A percentile compares a stretch with the other conserved stretches of the same genome.
phyloP scores from a whole-genome alignment of 176 grass and related monocot species.

The Musa schizocarpa region DNA sequence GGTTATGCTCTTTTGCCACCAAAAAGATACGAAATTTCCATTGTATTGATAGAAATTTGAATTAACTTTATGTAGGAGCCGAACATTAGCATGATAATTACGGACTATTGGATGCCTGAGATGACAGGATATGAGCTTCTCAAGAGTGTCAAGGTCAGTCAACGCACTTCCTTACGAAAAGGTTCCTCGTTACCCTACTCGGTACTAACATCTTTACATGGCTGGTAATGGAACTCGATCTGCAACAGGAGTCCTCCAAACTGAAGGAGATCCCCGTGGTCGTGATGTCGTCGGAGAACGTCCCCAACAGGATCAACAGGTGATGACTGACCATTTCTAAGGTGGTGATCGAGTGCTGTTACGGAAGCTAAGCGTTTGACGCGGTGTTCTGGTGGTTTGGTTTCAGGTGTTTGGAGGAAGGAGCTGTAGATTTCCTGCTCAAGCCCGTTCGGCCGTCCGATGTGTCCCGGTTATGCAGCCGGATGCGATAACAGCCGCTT shows the following conservation, averaged over 20 bases:
- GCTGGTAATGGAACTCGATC: background rate
- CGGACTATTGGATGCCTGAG: constrained; percentile 49
- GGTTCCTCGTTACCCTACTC: background rate
- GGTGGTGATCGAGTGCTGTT: background rate
- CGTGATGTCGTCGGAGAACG: constrained; percentile 54
- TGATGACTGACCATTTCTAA: background rate
- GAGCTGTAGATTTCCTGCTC: constrained; percentile 33
- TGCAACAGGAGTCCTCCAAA: constrained; percentile 28
- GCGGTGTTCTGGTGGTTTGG: background rate
- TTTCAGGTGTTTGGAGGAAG: constrained; percentile 31
- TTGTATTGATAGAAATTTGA: background rate
- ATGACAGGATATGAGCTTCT: constrained; percentile 47
- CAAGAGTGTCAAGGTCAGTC: constrained; percentile 37
- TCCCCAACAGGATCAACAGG: constrained; percentile 28
- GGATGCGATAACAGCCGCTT: background rate
- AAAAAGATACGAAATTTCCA: background rate
- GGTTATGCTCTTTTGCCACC: background rate
- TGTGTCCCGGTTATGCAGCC: constrained; percentile 30
- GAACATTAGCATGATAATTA: constrained; percentile 29
- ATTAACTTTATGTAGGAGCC: constrained; percentile 9
- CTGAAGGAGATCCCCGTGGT: constrained; percentile 46
- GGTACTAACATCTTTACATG: background rate
- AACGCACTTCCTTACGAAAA: background rate
- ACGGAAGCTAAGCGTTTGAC: background rate
- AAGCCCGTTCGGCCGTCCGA: constrained; percentile 30